A percentile compares a stretch with the other conserved stretches of the same genome.
Evolutionary conservation across 192 early-diverging fungal species (phyloP).

Genomic region (Coemansia sp.): DNA sequence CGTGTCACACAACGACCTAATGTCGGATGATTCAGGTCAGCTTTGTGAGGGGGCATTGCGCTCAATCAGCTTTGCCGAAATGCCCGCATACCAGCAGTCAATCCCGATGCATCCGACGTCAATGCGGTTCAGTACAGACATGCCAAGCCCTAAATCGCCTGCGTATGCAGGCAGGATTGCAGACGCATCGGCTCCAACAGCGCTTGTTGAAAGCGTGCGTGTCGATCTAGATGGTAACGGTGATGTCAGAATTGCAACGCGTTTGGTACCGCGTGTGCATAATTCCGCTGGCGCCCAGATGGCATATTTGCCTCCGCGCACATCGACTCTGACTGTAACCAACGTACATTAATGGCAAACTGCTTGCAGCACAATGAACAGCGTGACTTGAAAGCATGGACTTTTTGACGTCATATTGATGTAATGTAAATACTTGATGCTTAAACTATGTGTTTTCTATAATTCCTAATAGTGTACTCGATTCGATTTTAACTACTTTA

Average conservation of each 20-base stretch:
- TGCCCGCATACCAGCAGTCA: not conserved
- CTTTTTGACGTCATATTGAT: not conserved
- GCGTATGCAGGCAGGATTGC: not conserved
- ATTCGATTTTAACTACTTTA: not conserved
- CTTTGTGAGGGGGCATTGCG: conserved; percentile 15
- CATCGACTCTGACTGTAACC: conserved; percentile 27
- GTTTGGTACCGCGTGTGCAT: conserved; percentile 18
- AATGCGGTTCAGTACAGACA: not conserved
- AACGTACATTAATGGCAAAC: conserved; percentile 8
- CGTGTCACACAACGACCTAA: conserved; percentile 37
- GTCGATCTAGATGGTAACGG: conserved; percentile 9
- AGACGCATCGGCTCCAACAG: not conserved
- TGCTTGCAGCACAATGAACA: not conserved
- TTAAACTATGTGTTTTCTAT: not conserved
- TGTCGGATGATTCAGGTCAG: not conserved
- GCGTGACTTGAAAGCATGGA: not conserved
- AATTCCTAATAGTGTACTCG: not conserved
- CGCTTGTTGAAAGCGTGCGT: conserved; percentile 7
- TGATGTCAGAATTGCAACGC: conserved; percentile 16
- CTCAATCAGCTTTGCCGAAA: conserved; percentile 14
- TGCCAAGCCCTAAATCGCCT: conserved; percentile 5
- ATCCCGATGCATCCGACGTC: not conserved
- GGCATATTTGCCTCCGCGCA: conserved; percentile 48
- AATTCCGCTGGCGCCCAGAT: conserved; percentile 13
- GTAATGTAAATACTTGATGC: not conserved